Percentiles rank a stretch among this genome's conserved stretches.
Evolutionary conservation across 192 early-diverging fungal species (phyloP).

Genomic region (Phlyctochytrium planicorne): DNA sequence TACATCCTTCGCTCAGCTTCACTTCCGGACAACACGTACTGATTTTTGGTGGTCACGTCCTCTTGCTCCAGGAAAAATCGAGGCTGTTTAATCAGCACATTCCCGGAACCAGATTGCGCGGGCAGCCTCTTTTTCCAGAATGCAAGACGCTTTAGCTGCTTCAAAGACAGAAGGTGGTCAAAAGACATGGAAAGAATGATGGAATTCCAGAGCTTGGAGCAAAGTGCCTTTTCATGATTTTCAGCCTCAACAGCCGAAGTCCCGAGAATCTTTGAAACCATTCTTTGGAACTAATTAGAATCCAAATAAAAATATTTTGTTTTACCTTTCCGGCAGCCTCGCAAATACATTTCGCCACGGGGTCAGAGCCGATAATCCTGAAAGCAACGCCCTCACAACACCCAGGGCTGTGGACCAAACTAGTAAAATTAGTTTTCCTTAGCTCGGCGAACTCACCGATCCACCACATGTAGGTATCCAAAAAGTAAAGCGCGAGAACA

Average conservation of each 20-base stretch:
- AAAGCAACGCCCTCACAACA: constrained; percentile 70
- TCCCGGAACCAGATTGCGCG: constrained; percentile 32
- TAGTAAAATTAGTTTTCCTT: constrained; percentile 20
- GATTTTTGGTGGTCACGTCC: constrained; percentile 66
- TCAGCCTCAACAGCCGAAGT: background rate
- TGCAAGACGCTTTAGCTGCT: background rate
- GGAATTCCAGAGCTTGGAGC: background rate
- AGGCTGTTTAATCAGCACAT: constrained; percentile 68
- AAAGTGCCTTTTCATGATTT: background rate
- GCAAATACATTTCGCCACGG: constrained; percentile 80
- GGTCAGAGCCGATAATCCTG: constrained; percentile 79
- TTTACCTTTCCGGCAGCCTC: constrained; percentile 65
- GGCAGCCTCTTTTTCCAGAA: background rate
- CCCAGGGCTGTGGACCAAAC: constrained; percentile 83
- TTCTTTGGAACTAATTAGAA: background rate
- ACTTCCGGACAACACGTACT: constrained; percentile 71
- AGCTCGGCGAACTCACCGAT: constrained; percentile 19
- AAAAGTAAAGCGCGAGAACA: constrained; percentile 73
- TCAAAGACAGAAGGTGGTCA: background rate
- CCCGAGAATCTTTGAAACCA: background rate
- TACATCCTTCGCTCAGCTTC: constrained; percentile 82
- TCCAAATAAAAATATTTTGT: constrained; percentile 7
- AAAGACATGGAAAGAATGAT: background rate
- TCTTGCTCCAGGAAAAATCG: constrained; percentile 77
- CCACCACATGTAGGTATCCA: constrained; percentile 88